Evolutionary conservation across 2,329 filamentous ascomycete genomes (phyloP), one percentile per base, ranked within the genome.

Genomic region (Cryphonectria radicalis): DNA sequence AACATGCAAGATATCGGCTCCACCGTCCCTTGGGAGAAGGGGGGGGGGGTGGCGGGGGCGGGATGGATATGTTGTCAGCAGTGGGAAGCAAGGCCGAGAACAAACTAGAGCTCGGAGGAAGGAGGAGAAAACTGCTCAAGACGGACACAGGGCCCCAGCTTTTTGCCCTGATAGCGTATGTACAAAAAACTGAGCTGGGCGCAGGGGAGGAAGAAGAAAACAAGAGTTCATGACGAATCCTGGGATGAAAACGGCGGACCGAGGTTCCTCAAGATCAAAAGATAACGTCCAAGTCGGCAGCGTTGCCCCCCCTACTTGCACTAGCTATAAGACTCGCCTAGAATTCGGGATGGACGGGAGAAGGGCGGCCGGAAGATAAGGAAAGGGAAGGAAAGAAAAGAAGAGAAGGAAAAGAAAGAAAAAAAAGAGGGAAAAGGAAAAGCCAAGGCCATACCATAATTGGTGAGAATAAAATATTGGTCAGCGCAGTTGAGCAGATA

Each of bases 381-480:
- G 7, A 22, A 8, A 50, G 37, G 8, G 37, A 40, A 40, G 37
- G 32, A 4, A 11, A 11, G 37, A 7, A 40, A 40, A 10, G 32
- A 37, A 66, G 66, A 71, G 69, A 69, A 71, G 63, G 6, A 22
- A 8, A 19, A 3, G 32, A 50, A 37, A 37, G 0, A 13, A 1
- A 40, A 28, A 28, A 28, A 28, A 13, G 2, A 50, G 3, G n/a
- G 19, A n/a, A 8, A 50, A n/a, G n/a, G 5, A n/a, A 8, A 63
- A 63, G 1, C 35, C 66, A 53, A 22, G 32, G 37, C 46, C n/a
- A 13, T 55, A 55, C 63, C 35, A 42, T 59, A 42, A 32, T 40
- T 69, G 35, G 53, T 69, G 67, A 71, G 70, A 40, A 63, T 40
- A 40, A 46, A n/a, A 68, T 55, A 69, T 50, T 69, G 35, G 63